Conservation (phyloP, 208 protist genomes). For the Trypanosoma platydactyli region DNA sequence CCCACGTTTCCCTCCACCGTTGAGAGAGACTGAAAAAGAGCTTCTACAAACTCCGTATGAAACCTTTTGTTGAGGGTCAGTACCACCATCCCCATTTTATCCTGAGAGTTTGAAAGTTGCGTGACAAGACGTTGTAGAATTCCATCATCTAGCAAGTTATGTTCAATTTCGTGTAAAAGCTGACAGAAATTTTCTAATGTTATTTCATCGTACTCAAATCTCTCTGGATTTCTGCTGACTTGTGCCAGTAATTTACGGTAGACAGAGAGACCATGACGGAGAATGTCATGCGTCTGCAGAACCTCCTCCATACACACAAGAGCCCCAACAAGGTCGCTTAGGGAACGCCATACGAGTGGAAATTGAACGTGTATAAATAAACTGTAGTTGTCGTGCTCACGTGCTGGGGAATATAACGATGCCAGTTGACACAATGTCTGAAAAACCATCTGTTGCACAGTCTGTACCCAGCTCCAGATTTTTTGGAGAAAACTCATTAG, state of each 20-base stretch:
- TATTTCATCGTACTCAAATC: conserved; percentile 47
- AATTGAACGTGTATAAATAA: conserved; percentile 58
- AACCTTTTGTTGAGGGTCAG: conserved; percentile 55
- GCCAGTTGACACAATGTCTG: conserved; percentile 80
- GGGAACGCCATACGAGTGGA: conserved; percentile 52
- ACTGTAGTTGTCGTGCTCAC: conserved; percentile 33
- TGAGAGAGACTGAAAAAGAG: conserved; percentile 35
- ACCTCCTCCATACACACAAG: conserved; percentile 86
- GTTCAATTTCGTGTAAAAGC: conserved; percentile 57
- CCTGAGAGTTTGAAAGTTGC: conserved; percentile 58
- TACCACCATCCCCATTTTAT: conserved; percentile 21
- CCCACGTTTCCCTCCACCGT: conserved; percentile 29
- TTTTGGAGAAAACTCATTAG: conserved; percentile 74
- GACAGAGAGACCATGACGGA: conserved; percentile 53
- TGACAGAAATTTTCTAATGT: conserved; percentile 51
- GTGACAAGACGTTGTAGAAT: conserved; percentile 66
- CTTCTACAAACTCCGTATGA: conserved; percentile 53
- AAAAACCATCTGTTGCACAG: conserved; percentile 60
- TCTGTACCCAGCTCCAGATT: conserved; percentile 75
- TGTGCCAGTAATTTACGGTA: conserved; percentile 72
- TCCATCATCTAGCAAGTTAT: conserved; percentile 63
- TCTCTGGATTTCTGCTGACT: conserved; percentile 35
- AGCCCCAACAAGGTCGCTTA: conserved; percentile 68
- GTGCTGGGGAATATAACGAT: conserved; percentile 47
- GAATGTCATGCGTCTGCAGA: conserved; percentile 57